phyloP scores from a whole-genome alignment of 2,329 filamentous ascomycete genomes.

The Cordyceps cateniannulata region DNA sequence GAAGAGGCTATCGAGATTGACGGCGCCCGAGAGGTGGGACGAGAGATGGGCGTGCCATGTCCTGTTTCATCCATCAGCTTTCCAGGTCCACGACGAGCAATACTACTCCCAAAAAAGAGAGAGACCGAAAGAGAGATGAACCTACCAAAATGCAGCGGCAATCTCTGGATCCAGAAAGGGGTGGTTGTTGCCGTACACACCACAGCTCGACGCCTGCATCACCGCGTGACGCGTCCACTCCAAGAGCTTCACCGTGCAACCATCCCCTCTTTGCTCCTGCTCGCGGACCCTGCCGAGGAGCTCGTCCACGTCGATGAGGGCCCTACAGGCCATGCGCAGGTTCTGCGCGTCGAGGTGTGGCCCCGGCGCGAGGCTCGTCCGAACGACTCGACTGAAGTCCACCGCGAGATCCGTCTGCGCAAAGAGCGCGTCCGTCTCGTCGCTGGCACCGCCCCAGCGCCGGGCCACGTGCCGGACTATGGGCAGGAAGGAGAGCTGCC shows the following conservation, averaged over 20 bases:
- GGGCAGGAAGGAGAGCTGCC: conserved; percentile 22
- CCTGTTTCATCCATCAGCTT: not conserved
- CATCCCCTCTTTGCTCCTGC: too few species aligned
- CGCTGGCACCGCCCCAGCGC: conserved; percentile 11
- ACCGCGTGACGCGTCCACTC: conserved; percentile 12
- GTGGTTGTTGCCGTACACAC: conserved; percentile 14
- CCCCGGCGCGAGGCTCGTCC: conserved; percentile 13
- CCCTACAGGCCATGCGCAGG: conserved; percentile 14
- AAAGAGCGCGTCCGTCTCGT: conserved; percentile 12
- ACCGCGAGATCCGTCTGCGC: not conserved
- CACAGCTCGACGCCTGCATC: conserved; percentile 15
- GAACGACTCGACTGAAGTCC: conserved; percentile 11
- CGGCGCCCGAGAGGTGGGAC: conserved; percentile 9
- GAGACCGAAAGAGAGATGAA: not conserved
- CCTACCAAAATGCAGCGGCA: conserved; percentile 13
- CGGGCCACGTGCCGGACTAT: conserved; percentile 19
- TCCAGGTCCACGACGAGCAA: not conserved
- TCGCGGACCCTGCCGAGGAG: not conserved
- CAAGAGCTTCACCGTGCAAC: not conserved
- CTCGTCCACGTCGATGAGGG: conserved; percentile 10
- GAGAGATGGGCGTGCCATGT: conserved; percentile 11
- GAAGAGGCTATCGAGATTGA: conserved; percentile 1
- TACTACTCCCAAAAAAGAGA: not conserved
- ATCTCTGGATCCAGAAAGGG: conserved; percentile 13
- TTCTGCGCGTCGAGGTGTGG: conserved; percentile 17